Evolutionary conservation across 1,139 yeast genomes (phyloP).

Genomic region (Lodderomyces beijingensis): DNA sequence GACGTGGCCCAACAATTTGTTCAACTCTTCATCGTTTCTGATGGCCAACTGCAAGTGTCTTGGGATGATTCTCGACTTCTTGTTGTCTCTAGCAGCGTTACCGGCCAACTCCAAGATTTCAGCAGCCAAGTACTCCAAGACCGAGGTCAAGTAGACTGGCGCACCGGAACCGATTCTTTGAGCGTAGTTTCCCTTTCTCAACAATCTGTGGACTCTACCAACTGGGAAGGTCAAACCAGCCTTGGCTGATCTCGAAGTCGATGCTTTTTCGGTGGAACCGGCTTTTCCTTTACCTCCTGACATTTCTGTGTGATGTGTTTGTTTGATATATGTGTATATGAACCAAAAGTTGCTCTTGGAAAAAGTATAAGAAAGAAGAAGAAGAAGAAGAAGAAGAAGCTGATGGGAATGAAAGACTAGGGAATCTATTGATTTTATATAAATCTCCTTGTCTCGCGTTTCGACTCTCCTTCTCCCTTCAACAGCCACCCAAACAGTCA

Average conservation of each 20-base stretch:
- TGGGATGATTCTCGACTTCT: conserved; percentile 54
- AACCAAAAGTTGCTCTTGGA: conserved; percentile 6
- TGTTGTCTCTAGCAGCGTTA: conserved; percentile 57
- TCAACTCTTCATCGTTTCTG: conserved; percentile 53
- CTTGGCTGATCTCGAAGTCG: conserved; percentile 51
- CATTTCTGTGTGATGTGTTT: conserved; percentile 30
- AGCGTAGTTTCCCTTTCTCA: conserved; percentile 53
- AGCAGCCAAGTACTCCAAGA: conserved; percentile 50
- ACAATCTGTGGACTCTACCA: conserved; percentile 53
- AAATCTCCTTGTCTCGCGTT: conserved; percentile 2
- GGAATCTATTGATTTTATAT: conserved; percentile 2
- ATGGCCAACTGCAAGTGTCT: conserved; percentile 52
- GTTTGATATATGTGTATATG: conserved; percentile 12
- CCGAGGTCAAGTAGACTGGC: conserved; percentile 51
- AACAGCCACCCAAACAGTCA: too few relatives aligned
- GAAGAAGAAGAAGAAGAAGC: conserved; percentile 1
- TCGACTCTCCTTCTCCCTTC: conserved; percentile 2
- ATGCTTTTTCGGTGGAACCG: conserved; percentile 49
- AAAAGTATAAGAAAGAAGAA: conserved; percentile 9
- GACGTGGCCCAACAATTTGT: conserved; percentile 77
- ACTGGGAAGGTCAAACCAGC: conserved; percentile 56
- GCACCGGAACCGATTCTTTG: conserved; percentile 57
- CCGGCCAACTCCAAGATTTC: conserved; percentile 55
- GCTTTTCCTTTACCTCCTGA: conserved; percentile 56
- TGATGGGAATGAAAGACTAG: conserved; percentile 2